Base-by-base conservation (phyloP, 2,329 filamentous ascomycete species). In the Diplodia mutila region DNA sequence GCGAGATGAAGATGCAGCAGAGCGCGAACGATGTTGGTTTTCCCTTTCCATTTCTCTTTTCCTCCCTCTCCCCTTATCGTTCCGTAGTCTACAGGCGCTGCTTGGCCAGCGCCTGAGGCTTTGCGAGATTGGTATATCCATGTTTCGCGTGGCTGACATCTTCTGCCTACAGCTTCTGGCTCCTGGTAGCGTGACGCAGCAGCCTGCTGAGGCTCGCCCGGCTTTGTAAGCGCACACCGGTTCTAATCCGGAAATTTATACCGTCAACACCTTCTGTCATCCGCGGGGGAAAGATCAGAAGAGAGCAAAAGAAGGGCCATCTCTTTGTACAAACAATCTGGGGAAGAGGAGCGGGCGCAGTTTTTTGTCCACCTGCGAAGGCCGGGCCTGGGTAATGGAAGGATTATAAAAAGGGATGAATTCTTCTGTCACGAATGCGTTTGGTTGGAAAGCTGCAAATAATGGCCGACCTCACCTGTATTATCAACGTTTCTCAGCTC, bases 1-100 rank as follows among this genome's bases (percentile, higher is more conserved):
- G 93, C 81, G 94, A 97, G 84, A 93, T 94, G 87, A 90, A 91
- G 80, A 95, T 97, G 92, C 91, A 95, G 80, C 92, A 97, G 87
- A 88, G 91, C 76, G 93, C 93, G 71, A 90, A 91, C 77, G 92
- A 97, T 84, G 88, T 90, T 75, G 74, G 84, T 81, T 32, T 9
- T 34, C n/a, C 11, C 14, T n/a, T 5, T 37, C 34, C 12, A 42
- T 25, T n/a, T 9, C 32, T 39, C 11, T 57, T 63, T 18, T 48
- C 32, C 32, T 32, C 29, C 1, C 21, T 57, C 16, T 8, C 5
- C 37, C 16, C 39, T 42, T 42, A 18, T 18, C 16, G 39, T 42
- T 42, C 18, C 14, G 18, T 4, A 18, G 39, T n/a, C n/a, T 8
- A 21, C 8, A 21, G 14, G n/a, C 42, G 42, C 18, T 46, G 42